Conservation (phyloP, 2,329 filamentous ascomycete species). For the Albophoma yamanashiensis region DNA sequence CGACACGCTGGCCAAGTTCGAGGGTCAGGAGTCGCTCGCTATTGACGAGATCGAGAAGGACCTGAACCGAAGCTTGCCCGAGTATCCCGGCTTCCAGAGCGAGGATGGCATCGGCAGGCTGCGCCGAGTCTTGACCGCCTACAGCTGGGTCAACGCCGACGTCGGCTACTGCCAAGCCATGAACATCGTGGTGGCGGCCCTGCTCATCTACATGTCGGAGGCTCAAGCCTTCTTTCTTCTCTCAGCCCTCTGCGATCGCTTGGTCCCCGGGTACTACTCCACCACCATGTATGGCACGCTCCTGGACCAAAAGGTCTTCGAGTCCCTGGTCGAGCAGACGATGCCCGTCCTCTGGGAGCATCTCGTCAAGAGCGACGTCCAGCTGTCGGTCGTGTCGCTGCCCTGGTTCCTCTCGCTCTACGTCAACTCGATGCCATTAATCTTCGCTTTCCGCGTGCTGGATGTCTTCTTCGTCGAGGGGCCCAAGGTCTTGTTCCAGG, state of each 20-base stretch:
- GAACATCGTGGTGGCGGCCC: slow-evolving; percentile 98
- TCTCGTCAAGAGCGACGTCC: slow-evolving; percentile 91
- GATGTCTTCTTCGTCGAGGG: slow-evolving; percentile 98
- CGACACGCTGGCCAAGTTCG: slow-evolving; percentile 75
- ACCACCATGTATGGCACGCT: slow-evolving; percentile 98
- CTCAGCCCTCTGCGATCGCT: slow-evolving; percentile 80
- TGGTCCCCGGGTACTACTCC: slow-evolving; percentile 94
- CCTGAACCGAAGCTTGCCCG: slow-evolving; percentile 86
- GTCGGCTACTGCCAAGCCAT: slow-evolving; percentile 99
- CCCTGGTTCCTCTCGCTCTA: slow-evolving; percentile 98
- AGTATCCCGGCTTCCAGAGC: slow-evolving; percentile 95
- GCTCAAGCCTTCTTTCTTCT: slow-evolving; percentile 90
- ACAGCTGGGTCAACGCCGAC: slow-evolving; percentile 93
- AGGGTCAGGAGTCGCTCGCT: slow-evolving; percentile 79
- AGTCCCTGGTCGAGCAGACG: slow-evolving; percentile 94
- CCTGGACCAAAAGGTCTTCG: slow-evolving; percentile 93
- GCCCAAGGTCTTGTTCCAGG: slow-evolving; percentile 93
- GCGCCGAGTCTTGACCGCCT: slow-evolving; percentile 84
- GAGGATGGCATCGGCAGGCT: slow-evolving; percentile 88
- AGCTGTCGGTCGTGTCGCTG: slow-evolving; percentile 91
- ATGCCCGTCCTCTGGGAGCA: slow-evolving; percentile 99
- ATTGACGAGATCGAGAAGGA: slow-evolving; percentile 99
- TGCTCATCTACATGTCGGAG: slow-evolving; percentile 98
- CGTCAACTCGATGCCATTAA: slow-evolving; percentile 98
- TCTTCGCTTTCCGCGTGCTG: slow-evolving; percentile 91